Evolutionary conservation across 192 early-diverging fungal genomes (phyloP), one percentile per base, ranked within the genome.

Genomic region (Linnemannia hyalina): DNA sequence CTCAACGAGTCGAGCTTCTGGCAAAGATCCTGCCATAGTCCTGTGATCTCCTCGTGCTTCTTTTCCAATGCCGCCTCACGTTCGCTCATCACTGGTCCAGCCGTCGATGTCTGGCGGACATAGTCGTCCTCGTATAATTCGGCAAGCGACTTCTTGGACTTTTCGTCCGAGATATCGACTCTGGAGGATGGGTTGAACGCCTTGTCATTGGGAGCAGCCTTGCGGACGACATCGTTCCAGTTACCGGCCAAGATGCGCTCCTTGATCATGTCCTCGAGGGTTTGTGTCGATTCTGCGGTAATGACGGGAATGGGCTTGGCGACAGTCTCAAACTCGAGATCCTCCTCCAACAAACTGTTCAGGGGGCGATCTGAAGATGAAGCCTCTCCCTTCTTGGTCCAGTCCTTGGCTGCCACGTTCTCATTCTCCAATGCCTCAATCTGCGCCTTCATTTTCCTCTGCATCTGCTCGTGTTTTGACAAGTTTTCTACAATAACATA

Each of bases 161-260:
- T 94, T 89, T 96, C 91, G 83, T 98, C 96, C 77, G 94, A 91
- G 71, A 99, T 90, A 80, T 98, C 96, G 26, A 96, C 92, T 40
- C 94, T 90, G 40, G 91, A 93, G 5, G 94, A 95, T 11, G 95
- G 95, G 46, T 92, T 86, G 89, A 94, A 95, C 2, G 93, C 93
- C 82, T 92, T 91, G 47, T 88, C 90, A 44, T 93, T 92, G 29
- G 95, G 93, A 76, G 97, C 95, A 68, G 93, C 92, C 88, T 97
- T 97, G 74, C 98, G 94, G 49, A 95, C 95, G 6, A 99, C 98
- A 83, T 99, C 98, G 89, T 99, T 96, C 90, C 95, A 99, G 81
- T 95, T 92, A 82, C 83, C 89, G 74, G 97, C 97, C 47, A 96
- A 83, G 85, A 99, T 98, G 40, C 98, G 95, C 72, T 93, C 93